These are phyloP conservation scores for Ascosphaera aggregata DNA, from an alignment of 2,329 filamentous ascomycete species.

Conservation along the genomic window DNA sequence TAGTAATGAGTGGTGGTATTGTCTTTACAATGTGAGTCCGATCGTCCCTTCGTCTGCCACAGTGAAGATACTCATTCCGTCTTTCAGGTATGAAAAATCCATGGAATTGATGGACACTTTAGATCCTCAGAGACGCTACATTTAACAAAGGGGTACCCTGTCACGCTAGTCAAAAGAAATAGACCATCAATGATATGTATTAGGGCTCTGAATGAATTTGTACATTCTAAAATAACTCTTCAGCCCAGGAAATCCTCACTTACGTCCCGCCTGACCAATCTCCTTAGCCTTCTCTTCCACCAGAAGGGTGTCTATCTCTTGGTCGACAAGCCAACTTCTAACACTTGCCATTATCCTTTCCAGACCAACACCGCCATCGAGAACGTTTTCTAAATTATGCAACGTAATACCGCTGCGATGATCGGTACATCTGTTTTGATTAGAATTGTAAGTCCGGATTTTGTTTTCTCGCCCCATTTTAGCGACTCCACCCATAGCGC, in stretches of 20 bases:
- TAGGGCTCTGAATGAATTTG: not conserved
- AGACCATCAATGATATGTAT: not conserved
- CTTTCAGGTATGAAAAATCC: conserved; percentile 58
- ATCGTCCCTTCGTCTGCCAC: not conserved
- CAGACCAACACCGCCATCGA: conserved; percentile 49
- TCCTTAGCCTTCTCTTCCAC: conserved; percentile 32
- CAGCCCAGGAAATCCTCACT: not conserved
- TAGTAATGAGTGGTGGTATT: conserved; percentile 85
- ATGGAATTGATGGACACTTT: conserved; percentile 64
- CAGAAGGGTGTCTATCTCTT: conserved; percentile 49
- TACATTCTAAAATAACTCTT: not conserved
- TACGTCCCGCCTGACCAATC: not conserved
- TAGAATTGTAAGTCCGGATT: conserved; percentile 73
- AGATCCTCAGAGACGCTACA: conserved; percentile 66
- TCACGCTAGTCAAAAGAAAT: too few relatives aligned
- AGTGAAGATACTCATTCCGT: conserved; percentile 1
- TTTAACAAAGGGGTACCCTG: conserved; percentile 34
- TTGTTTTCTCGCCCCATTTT: conserved; percentile 82
- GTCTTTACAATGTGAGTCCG: conserved; percentile 67
- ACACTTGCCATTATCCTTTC: conserved; percentile 60
- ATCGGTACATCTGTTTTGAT: conserved; percentile 64
- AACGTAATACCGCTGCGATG: conserved; percentile 62
- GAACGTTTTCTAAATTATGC: conserved; percentile 58
- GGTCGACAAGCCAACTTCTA: conserved; percentile 47
- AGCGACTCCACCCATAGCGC: conserved; percentile 51